phyloP scores from a whole-genome alignment of 495 filamentous ascomycete genomes.

The Amorphotheca resinae region DNA sequence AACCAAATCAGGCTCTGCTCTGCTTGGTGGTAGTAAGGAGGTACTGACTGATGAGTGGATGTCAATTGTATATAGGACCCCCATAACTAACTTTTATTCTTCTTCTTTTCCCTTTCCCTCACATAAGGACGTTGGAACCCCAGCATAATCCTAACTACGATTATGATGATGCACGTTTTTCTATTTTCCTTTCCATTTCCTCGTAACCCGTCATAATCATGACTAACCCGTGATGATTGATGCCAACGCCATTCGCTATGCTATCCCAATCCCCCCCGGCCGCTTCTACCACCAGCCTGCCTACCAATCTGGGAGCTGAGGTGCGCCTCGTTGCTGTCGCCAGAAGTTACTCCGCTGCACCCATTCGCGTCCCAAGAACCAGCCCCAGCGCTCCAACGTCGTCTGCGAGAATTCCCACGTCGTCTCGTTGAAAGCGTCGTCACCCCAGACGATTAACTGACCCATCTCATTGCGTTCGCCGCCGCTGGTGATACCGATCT shows the following conservation, averaged over 20 bases:
- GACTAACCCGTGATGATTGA: neutral
- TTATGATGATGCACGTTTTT: too few species aligned
- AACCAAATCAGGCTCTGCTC: too few species aligned
- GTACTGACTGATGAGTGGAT: too few species aligned
- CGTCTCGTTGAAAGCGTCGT: conserved; percentile 24
- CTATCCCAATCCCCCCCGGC: neutral
- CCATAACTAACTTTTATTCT: too few species aligned
- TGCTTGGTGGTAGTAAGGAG: too few species aligned
- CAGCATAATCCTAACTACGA: too few species aligned
- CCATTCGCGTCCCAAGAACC: conserved; percentile 23
- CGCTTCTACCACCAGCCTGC: neutral
- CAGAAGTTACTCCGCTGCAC: conserved; percentile 25
- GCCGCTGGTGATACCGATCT: conserved; percentile 18
- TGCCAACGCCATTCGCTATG: conserved; percentile 5
- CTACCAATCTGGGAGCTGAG: conserved; percentile 20
- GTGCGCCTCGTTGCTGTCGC: conserved; percentile 23
- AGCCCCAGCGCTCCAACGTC: conserved; percentile 25
- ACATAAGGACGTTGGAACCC: too few species aligned
- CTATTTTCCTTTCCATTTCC: too few species aligned
- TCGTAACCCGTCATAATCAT: too few species aligned
- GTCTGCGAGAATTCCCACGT: conserved; percentile 27
- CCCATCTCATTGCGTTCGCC: conserved; percentile 19
- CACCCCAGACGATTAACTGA: conserved; percentile 28
- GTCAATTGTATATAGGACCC: too few species aligned
- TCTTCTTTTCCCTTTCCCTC: too few species aligned